Conservation (phyloP, 495 filamentous ascomycete genomes). For the Hamigera avellanea region DNA sequence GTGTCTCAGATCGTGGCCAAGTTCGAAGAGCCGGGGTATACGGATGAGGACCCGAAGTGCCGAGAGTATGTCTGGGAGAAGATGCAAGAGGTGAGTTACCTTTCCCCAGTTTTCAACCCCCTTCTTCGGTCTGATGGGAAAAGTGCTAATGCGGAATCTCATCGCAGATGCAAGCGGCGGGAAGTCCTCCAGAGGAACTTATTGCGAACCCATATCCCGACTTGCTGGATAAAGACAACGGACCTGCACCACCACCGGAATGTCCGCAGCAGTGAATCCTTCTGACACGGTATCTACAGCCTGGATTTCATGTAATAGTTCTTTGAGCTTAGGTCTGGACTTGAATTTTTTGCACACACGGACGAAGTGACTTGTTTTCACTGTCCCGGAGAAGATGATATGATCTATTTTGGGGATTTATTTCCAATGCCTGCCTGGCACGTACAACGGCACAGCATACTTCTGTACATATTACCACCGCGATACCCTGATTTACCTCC, state of each 20-base stretch:
- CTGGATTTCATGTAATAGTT: no score
- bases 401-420: neutral
- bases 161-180: slow-evolving; percentile 80
- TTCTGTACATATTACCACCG: no score
- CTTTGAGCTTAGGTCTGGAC: no score
- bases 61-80: slow-evolving; percentile 88
- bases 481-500: no score
- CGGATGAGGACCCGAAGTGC: slow-evolving; percentile 69
- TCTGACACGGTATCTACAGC: no score
- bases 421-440: neutral
- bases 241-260: slow-evolving; percentile 21
- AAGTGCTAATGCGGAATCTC: no score
- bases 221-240: no score
- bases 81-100: slow-evolving; percentile 79
- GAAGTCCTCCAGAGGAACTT: slow-evolving; percentile 79
- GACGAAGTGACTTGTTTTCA: no score
- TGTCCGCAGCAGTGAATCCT: slow-evolving; percentile 26
- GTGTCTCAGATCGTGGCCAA: slow-evolving; percentile 78
- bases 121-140: no score
- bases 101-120: no score
- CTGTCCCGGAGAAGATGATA: neutral
- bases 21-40: slow-evolving; percentile 71
- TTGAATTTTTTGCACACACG: no score
- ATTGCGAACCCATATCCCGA: slow-evolving; percentile 58
- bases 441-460: no score